phyloP scores from a whole-genome alignment of 805 yeast species.

The Kodamaea leandrae region DNA sequence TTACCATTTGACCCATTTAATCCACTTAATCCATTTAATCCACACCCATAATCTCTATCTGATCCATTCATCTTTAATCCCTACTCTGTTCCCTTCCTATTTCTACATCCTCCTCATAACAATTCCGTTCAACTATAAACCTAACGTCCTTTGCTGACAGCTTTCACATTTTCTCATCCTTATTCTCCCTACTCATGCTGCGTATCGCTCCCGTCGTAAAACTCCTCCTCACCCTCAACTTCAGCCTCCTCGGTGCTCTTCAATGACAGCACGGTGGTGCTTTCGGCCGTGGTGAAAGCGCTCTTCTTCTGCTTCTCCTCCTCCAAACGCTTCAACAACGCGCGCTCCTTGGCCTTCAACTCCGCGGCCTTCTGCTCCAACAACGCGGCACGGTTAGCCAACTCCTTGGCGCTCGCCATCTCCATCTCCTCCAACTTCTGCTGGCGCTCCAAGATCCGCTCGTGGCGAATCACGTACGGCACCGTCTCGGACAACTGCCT shows the following conservation, averaged over 20 bases:
- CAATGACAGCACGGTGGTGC: slow-evolving; percentile 8
- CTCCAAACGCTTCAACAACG: slow-evolving; percentile 44
- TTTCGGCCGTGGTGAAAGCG: slow-evolving; percentile 9
- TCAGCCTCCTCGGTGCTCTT: too few species aligned
- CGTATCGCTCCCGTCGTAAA: neutral
- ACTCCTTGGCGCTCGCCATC: slow-evolving; percentile 70
- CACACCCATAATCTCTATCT: too few species aligned
- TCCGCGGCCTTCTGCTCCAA: slow-evolving; percentile 73
- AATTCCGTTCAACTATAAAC: too few species aligned
- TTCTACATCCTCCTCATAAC: too few species aligned
- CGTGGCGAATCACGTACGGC: slow-evolving; percentile 80
- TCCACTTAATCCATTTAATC: too few species aligned
- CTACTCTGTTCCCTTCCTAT: too few species aligned
- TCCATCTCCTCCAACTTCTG: slow-evolving; percentile 78
- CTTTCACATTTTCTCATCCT: too few species aligned
- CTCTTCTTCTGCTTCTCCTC: slow-evolving; percentile 18
- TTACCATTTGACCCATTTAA: too few species aligned
- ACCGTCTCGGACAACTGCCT: slow-evolving; percentile 80
- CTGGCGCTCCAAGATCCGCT: slow-evolving; percentile 69
- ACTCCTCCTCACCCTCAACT: slow-evolving; percentile 1
- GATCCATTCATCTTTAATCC: too few species aligned
- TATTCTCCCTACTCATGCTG: neutral
- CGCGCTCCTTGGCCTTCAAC: slow-evolving; percentile 62
- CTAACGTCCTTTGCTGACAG: too few species aligned
- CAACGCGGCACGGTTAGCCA: slow-evolving; percentile 71